These are phyloP conservation scores for Tulasnella sp. DNA, from an alignment of 768 basidiomycete genomes.

Conservation along the genomic window DNA sequence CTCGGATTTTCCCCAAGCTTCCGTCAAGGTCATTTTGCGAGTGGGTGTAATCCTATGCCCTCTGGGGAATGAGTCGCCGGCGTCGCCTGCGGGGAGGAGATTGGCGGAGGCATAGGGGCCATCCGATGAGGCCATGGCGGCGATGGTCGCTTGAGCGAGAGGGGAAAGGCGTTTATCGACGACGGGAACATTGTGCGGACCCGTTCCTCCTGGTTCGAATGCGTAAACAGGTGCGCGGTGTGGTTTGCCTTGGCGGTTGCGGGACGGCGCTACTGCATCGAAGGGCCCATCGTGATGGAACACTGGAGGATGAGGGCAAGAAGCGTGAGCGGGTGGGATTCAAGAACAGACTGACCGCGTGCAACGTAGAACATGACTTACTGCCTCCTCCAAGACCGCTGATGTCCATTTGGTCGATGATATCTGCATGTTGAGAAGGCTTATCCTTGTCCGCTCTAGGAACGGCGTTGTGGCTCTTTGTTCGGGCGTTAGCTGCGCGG, in stretches of 20 bases:
- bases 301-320: slow-evolving; percentile 48
- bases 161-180: slow-evolving; percentile 37
- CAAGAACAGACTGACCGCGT: background rate
- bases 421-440: slow-evolving; percentile 76
- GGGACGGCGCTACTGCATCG: slow-evolving; percentile 86
- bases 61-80: background rate
- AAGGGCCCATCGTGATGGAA: slow-evolving; percentile 92
- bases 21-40: slow-evolving; percentile 77
- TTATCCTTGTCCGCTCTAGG: slow-evolving; percentile 52
- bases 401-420: slow-evolving; percentile 84
- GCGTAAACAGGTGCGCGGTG: slow-evolving; percentile 76
- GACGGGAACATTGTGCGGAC: slow-evolving; percentile 37
- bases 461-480: slow-evolving; percentile 44
- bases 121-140: slow-evolving; percentile 30
- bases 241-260: slow-evolving; percentile 66
- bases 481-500: slow-evolving; percentile 45
- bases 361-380: slow-evolving; percentile 44
- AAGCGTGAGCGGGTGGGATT: slow-evolving; percentile 21
- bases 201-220: slow-evolving; percentile 39
- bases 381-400: slow-evolving; percentile 74
- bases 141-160: slow-evolving; percentile 28
- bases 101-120: slow-evolving; percentile 32
- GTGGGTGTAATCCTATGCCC: background rate
- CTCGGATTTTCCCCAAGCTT: slow-evolving; percentile 91
- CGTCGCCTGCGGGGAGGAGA: background rate